phyloP scores from a whole-genome alignment of 1,284 basidiomycete species.

The Cryptococcus deneoformans region DNA sequence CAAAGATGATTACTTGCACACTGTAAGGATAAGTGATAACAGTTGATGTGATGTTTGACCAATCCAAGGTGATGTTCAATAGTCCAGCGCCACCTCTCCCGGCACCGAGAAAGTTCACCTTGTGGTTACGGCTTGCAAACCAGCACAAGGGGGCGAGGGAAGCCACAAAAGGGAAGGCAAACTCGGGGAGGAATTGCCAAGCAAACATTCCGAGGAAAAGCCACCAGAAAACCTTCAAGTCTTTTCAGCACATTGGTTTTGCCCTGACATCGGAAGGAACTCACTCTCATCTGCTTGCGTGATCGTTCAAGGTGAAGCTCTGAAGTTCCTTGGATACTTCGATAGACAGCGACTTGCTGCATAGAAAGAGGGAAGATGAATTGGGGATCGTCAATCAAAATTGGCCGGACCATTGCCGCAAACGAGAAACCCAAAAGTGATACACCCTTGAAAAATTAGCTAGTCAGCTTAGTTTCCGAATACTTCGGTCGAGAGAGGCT shows the following conservation, averaged over 20 bases:
- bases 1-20: conserved; percentile 19
- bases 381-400: conserved; percentile 17
- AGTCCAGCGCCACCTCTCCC: conserved; percentile 20
- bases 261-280: not conserved
- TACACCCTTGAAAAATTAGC: conserved; percentile 3
- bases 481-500: not conserved
- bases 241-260: not conserved
- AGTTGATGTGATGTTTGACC: conserved; percentile 25
- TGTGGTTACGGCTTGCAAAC: conserved; percentile 17
- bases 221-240: conserved; percentile 7
- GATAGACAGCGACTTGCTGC: conserved; percentile 19
- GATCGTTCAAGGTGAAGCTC: conserved; percentile 11
- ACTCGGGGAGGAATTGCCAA: conserved; percentile 26
- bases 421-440: conserved; percentile 16
- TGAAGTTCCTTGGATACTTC: conserved; percentile 12
- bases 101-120: conserved; percentile 19
- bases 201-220: conserved; percentile 15
- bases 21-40: conserved; percentile 21
- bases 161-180: conserved; percentile 16
- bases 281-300: conserved; percentile 16
- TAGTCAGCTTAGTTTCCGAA: not conserved
- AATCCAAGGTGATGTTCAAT: conserved; percentile 23
- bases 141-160: conserved; percentile 22
- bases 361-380: conserved; percentile 19
- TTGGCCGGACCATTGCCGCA: conserved; percentile 18